Base-by-base conservation (phyloP, 768 basidiomycete species). In the Leucocoprinus sp. region DNA sequence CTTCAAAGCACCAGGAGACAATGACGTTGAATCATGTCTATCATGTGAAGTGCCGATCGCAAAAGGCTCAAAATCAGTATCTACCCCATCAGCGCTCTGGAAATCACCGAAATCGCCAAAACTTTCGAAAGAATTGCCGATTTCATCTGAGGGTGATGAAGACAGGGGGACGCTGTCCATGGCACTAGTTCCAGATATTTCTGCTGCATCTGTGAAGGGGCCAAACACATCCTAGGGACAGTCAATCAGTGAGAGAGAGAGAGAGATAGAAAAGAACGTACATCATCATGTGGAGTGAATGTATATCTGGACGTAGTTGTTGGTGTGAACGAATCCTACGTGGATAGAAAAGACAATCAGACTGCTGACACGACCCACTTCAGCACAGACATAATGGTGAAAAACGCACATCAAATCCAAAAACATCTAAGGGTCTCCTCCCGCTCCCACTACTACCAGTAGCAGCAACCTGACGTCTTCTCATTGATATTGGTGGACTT, bases 21-120 rank as follows among this genome's bases (percentile, higher is more conserved):
- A 6, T 24, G 8, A 19, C 15, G 43, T 12, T 2, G 44, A 38
- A 19, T 26, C 29, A 2, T n/a, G 11, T 18, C n/a, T 26, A 23
- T 19, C 41, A n/a, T 19, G 8, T 12, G 12, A 17, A 14, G 42
- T 27, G 35, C 22, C 22, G 12, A 44, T 40, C 23, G 41, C 47
- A n/a, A 50, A 45, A 19, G 33, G 46, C 12, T 39, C 45, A 42
- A 43, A 33, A 27, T 47, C 50, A 19, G 40, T 37, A 24, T 42
- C 47, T 12, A 31, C 31, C 3, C 39, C 42, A 26, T 61, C 67
- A 1, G 69, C 74, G 42, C 67, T 69, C 54, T 85, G 85, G 55
- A 87, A 86, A 43, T 86, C 86, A 3, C 86, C 84, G 55, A 90
- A 89, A 52, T 89, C 87, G 12, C 84, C 84, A 55, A 89, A 88